Evolutionary conservation across 805 yeast genomes (phyloP).

Genomic region (Myxozyma vanderwaltii): DNA sequence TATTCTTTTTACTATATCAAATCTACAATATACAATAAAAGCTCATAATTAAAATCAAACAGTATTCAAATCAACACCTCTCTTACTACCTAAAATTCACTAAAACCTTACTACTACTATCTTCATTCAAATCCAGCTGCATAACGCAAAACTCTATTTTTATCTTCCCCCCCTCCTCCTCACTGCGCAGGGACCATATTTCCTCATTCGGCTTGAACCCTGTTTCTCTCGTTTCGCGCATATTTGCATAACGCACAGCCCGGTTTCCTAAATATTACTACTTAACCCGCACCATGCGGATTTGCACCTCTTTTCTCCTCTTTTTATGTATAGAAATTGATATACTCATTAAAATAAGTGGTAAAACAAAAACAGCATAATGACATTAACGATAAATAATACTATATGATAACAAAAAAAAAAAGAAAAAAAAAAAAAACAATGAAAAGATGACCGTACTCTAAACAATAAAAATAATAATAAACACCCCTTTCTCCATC

Average conservation of each 20-base stretch:
- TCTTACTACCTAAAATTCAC: no score
- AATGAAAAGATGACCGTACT: background rate
- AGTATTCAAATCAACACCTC: no score
- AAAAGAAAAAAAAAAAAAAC: background rate
- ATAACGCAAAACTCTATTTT: no score
- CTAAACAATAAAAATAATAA: no score
- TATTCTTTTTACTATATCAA: no score
- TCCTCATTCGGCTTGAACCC: background rate
- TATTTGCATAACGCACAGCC: no score
- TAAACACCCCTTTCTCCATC: background rate
- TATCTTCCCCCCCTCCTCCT: no score
- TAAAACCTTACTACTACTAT: no score
- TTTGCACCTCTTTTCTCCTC: background rate
- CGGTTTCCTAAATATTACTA: no score
- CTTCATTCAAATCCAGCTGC: background rate
- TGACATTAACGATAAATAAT: background rate
- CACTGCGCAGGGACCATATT: constrained; percentile 1
- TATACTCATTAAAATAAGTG: background rate
- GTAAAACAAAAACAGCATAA: background rate
- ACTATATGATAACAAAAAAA: background rate
- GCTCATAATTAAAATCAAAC: no score
- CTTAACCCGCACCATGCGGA: no score
- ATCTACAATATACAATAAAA: no score
- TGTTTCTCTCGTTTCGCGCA: background rate
- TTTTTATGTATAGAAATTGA: background rate